A percentile compares a stretch with the other conserved stretches of the same genome.
These are phyloP conservation scores for Knufia petricola DNA, from an alignment of 2,329 filamentous ascomycete species.

Conservation along the genomic window DNA sequence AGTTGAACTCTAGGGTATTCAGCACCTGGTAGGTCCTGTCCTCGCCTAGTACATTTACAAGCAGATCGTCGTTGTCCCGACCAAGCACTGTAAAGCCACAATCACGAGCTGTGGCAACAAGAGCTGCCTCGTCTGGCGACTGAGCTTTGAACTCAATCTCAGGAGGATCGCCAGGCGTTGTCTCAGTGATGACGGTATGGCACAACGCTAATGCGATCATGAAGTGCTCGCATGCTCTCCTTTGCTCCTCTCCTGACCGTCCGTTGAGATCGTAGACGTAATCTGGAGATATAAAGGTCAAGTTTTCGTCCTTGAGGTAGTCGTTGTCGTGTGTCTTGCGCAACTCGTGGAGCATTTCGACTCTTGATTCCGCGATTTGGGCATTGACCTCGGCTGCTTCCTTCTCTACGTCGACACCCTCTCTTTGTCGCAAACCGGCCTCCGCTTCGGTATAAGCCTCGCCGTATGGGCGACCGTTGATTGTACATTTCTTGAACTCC, in stretches of 20 bases:
- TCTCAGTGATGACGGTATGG: conserved; percentile 90
- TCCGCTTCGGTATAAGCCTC: conserved; percentile 97
- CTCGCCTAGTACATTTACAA: conserved; percentile 76
- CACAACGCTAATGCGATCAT: conserved; percentile 95
- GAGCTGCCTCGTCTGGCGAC: conserved; percentile 88
- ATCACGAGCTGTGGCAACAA: conserved; percentile 89
- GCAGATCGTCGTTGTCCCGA: conserved; percentile 66
- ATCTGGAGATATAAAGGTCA: conserved; percentile 88
- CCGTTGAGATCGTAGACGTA: conserved; percentile 77
- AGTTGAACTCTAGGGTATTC: conserved; percentile 96
- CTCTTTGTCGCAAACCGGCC: conserved; percentile 85
- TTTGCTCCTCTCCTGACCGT: conserved; percentile 65
- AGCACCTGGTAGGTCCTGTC: conserved; percentile 78
- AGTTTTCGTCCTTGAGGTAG: conserved; percentile 76
- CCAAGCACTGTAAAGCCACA: conserved; percentile 91
- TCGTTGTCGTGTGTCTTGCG: conserved; percentile 77
- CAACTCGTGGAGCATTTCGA: conserved; percentile 61
- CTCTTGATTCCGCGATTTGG: conserved; percentile 70
- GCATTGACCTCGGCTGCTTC: conserved; percentile 62
- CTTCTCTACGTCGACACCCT: conserved; percentile 76
- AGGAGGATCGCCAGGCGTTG: conserved; percentile 77
- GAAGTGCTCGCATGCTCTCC: conserved; percentile 70
- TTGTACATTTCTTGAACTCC: conserved; percentile 98
- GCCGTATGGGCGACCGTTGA: conserved; percentile 93
- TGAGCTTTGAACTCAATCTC: conserved; percentile 94